Base-by-base conservation (phyloP, 305 asterid genomes). In the Lippia alba region DNA sequence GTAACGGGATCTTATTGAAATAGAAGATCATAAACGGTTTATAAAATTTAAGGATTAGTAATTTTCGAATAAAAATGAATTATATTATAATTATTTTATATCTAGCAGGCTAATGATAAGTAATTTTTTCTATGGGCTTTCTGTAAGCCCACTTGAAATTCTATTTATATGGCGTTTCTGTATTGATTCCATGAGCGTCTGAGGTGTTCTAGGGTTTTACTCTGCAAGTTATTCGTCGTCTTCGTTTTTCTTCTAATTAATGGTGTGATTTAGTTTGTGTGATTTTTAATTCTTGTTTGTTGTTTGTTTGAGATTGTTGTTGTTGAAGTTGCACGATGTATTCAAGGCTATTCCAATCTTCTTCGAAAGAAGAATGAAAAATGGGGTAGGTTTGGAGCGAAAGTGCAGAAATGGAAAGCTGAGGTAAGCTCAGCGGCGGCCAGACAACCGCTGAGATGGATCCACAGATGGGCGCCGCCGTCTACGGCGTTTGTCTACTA, bases 361-460 rank as follows among this genome's bases (percentile, higher is more conserved):
- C 74, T 34, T 0, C 41, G 15, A 12, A 56, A 56, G 68, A 73
- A 40, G 49, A 55, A 64, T n/a, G n/a, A 36, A 44, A 33, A 55
- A 69, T 72, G 82, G 83, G 34, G 77, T n/a, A 69, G 81, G 63
- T 82, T 74, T 11, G n/a, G 68, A 74, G 20, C 74, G 30, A 45
- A 0, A 30, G 89, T 86, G 95, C 95, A 78, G 53, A 88, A 66
- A 88, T 67, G 19, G 54, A 88, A 83, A 44, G 92, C 91, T 76
- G 92, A 76, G 59, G 71, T 69, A 5, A 2, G 48, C 70, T 83
- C 88, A 66, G 92, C 87, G 89, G 94, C 92, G 92, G 92, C 92
- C 96, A 90, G 96, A 90, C 94, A 90, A 87, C 94, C 96, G 94
- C 70, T 82, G 90, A 57, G 91, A 84, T 86, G 94, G 90, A 83